phyloP scores from a whole-genome alignment of 1,139 yeast genomes.

The Taphrina deformans region DNA sequence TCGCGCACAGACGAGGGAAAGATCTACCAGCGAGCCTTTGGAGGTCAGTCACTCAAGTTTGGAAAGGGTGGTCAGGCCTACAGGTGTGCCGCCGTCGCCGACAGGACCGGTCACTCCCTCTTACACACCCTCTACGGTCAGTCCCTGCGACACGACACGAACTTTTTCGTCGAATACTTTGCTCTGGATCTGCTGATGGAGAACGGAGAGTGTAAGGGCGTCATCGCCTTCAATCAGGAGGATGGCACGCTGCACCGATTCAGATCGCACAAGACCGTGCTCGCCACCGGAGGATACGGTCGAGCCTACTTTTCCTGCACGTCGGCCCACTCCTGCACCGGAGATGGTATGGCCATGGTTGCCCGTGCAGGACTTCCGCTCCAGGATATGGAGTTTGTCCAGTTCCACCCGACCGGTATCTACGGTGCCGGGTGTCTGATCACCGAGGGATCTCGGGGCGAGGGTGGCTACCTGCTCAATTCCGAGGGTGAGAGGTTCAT shows the following conservation, averaged over 20 bases:
- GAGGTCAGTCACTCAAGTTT: slow-evolving; percentile 93
- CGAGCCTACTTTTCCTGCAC: slow-evolving; percentile 98
- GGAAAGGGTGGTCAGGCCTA: slow-evolving; percentile 99
- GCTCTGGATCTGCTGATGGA: slow-evolving; percentile 94
- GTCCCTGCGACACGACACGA: slow-evolving; percentile 93
- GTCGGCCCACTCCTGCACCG: slow-evolving; percentile 99
- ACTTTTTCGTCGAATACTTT: slow-evolving; percentile 95
- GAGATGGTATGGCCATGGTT: slow-evolving; percentile 98
- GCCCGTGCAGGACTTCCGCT: slow-evolving; percentile 97
- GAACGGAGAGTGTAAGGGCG: slow-evolving; percentile 95
- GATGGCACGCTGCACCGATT: slow-evolving; percentile 98
- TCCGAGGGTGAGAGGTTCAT: slow-evolving; percentile 98
- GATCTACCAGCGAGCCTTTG: slow-evolving; percentile 97
- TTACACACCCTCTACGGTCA: slow-evolving; percentile 96
- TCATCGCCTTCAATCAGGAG: slow-evolving; percentile 95
- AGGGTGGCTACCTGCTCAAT: slow-evolving; percentile 95
- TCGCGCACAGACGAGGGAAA: slow-evolving; percentile 96
- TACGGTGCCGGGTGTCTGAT: slow-evolving; percentile 98
- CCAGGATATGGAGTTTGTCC: slow-evolving; percentile 96
- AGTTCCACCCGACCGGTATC: slow-evolving; percentile 99
- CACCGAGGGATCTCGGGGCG: slow-evolving; percentile 99
- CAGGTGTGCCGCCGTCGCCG: slow-evolving; percentile 99
- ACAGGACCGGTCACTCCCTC: slow-evolving; percentile 97
- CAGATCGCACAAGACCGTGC: slow-evolving; percentile 92
- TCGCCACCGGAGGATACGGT: slow-evolving; percentile 99